Evolutionary conservation across 2,329 filamentous ascomycete species (phyloP), one percentile per base, ranked within the genome.

Genomic region (Emmonsiellopsis sp.): DNA sequence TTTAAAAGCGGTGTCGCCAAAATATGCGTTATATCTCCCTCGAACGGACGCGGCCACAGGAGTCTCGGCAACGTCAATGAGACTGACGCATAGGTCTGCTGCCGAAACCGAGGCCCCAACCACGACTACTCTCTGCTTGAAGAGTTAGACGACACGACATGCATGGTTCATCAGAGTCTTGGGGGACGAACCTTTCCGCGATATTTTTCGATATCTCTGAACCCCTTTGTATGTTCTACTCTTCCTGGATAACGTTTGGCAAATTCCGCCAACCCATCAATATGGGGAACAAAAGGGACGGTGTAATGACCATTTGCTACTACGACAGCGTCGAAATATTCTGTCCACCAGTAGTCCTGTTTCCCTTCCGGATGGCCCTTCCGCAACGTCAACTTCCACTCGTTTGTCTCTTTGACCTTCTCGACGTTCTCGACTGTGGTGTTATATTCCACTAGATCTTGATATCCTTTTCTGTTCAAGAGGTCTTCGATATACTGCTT

Each of bases 51-150:
- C 57, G 11, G 91, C 69, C 1, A 93, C 70, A 8, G 82, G 83
- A 1, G 71, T 70, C 57, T 74, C 69, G 64, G 81, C 83, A 38
- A 82, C 75, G 3, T 73, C 63, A 47, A 78, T 79, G 61, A 95
- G 85, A 65, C 95, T 91, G 2, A 77, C 73, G 11, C 85, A 84
- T 61, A 96, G 88, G 63, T 96, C 91, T 11, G 89, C 72, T 0
- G 89, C 91, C 0, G 89, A 95, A 0, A 89, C 86, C 0, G 86
- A 85, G 62, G 88, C 92, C 8, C 92, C 92, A 0, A 96, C 82
- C 0, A 96, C 78, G 2, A 96, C 69, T 8, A 93, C 86, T 67
- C 87, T 93, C 67, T 86, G 85, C 50, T 73, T 20, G 32, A 7
- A 16, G 3, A 10, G 26, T 46, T 26, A 48, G 51, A 32, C 7